Base-by-base conservation (phyloP, 805 yeast species). In the Candida gorgasii region DNA sequence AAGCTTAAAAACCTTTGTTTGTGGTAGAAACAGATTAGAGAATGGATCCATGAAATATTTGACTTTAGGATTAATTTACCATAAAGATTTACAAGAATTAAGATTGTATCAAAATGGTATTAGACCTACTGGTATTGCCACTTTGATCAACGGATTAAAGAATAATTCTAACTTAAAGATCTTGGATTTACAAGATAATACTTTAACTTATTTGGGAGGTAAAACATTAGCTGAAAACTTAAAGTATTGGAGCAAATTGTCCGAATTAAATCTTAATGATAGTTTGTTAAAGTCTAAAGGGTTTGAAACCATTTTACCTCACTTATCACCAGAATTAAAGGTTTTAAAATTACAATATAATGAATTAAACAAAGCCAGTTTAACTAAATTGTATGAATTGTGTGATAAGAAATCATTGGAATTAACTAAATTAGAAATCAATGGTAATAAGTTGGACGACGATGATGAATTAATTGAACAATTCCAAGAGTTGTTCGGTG, bases 11-110 rank as follows among this genome's bases (percentile, higher is more conserved):
- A 88, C 97, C 1, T 92, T 93, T 52, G 79, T 93, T 56, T 93
- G 99, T 68, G 99, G 99, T 50, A 80, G 99, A 68, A 93, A 93
- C 67, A 85, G 99, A 66, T 77, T 93, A 51, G 99, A 93, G 63
- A 89, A 89, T 62, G 99, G 98, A 2, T 89, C 97, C 5, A 79
- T 89, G 63, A 81, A 82, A 54, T 84, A 86, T 50, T 77, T 95
- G 67, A 80, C 97, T 8, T 72, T 87, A 43, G 96, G 95, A 46
- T 76, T 93, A 53, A 84, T 85, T 60, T 83, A 84, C 40, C 96
- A 93, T 63, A 73, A 77, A 32, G 78, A 81, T 40, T 73, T 90
- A 58, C 79, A 86, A 62, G 79, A 74, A 45, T 80, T 90, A 26
- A 82, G 86, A 60, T 74, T 93, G 52, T 92, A 89, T 60, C 99